Evolutionary conservation across 2,329 filamentous ascomycete genomes (phyloP).

Genomic region (Colletotrichum orbiculare): DNA sequence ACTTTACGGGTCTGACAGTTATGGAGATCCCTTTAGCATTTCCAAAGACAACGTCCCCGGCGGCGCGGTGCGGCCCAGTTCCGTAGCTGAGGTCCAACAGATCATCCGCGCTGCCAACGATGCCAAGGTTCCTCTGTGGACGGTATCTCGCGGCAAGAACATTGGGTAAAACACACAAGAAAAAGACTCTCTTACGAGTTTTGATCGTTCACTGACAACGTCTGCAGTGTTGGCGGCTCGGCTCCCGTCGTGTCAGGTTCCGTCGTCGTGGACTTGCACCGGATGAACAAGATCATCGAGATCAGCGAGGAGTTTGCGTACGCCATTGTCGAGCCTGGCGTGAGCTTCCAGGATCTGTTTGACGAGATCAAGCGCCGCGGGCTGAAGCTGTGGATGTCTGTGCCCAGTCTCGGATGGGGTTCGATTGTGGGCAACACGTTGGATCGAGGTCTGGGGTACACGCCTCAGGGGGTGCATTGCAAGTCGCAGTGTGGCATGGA

Average conservation of each 20-base stretch:
- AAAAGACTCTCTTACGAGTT: not conserved
- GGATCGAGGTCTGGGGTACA: slow-evolving; percentile 50
- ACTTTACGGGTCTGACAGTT: not conserved
- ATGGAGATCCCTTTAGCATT: not conserved
- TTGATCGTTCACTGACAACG: not conserved
- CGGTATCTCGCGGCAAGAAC: slow-evolving; percentile 3
- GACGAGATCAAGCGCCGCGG: slow-evolving; percentile 43
- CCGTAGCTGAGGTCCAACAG: not conserved
- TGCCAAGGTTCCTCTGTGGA: not conserved
- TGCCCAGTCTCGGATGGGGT: slow-evolving; percentile 50
- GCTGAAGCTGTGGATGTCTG: slow-evolving; percentile 56
- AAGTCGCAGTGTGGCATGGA: slow-evolving; percentile 54
- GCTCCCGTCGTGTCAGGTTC: slow-evolving; percentile 49
- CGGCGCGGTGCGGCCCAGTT: not conserved
- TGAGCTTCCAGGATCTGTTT: slow-evolving; percentile 57
- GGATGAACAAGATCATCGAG: slow-evolving; percentile 56
- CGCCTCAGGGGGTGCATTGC: slow-evolving; percentile 48
- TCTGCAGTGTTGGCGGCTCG: slow-evolving; percentile 55
- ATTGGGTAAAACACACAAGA: not conserved
- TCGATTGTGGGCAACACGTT: slow-evolving; percentile 36
- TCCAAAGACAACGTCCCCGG: not conserved
- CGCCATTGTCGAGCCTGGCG: slow-evolving; percentile 57
- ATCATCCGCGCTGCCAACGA: slow-evolving; percentile 4
- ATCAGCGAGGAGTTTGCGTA: slow-evolving; percentile 54
- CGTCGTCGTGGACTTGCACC: slow-evolving; percentile 54